Base-by-base conservation (phyloP, 257 asterid species). In the Jaltomata sinuosa region DNA sequence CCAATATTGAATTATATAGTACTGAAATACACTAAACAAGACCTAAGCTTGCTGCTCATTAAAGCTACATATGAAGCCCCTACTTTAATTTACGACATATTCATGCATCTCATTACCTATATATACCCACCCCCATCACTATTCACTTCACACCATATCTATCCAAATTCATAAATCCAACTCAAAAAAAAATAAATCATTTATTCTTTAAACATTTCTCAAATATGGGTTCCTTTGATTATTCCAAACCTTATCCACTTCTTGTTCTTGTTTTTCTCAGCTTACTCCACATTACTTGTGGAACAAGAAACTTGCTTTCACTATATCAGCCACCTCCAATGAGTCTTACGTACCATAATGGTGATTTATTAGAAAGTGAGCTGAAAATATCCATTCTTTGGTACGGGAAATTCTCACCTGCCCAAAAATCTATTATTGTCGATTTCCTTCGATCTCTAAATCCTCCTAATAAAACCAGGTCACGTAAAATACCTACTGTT, bases 321-420 rank as follows among this genome's bases (percentile, higher is more conserved):
- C 79, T 89, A 6, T 87, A 89, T 80, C 31, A 84, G 47, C 78
- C 90, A 14, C 88, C 89, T 52, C 55, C 90, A 19, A 82, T 85
- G 50, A 27, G 62, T n/a, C 76, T 87, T 22, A 82, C 83, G 11
- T 93, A 91, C 80, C 97, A 94, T 93, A 88, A 89, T 10, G 98
- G 98, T 38, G 32, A 91, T 7, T 95, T 94, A 22, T 92, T 94
- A 22, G 79, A 49, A 31, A 94, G 97, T 59, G 90, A 61, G 32
- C 88, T 94, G 79, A 85, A 95, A 61, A 82, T 94, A 2, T 92
- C 92, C 42, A 87, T 93, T n/a, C 88, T 94, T 0, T 94, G 94
- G 95, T 94, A 94, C 36, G 96, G 98, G n/a, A 88, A 90, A 8
- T 92, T 92, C 90, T 89, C 85, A 54, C 92, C 97, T 0, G 72